phyloP scores from a whole-genome alignment of 495 filamentous ascomycete species.

The Penicillium manginii region DNA sequence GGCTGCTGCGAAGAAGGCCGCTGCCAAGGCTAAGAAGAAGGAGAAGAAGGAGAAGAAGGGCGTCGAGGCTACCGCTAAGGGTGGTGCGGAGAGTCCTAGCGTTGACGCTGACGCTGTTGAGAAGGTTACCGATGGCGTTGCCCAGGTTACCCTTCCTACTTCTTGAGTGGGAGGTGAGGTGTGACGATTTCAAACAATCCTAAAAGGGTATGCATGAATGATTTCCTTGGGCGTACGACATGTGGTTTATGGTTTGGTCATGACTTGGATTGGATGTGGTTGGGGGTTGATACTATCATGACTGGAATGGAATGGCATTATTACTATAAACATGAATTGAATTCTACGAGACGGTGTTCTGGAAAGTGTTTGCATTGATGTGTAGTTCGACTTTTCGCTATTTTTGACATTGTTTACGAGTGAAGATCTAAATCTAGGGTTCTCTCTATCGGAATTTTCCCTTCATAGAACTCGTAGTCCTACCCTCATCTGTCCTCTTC shows the following conservation, averaged over 20 bases:
- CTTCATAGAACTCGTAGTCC: constrained; percentile 16
- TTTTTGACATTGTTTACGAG: constrained; percentile 2
- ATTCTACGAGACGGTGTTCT: constrained; percentile 22
- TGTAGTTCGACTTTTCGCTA: neutral
- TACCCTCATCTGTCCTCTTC: constrained; percentile 56
- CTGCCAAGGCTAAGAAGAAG: constrained; percentile 59
- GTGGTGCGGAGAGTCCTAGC: constrained; percentile 33
- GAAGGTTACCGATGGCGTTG: constrained; percentile 45
- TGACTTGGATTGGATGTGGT: neutral
- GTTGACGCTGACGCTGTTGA: constrained; percentile 39
- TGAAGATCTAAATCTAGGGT: too few relatives aligned
- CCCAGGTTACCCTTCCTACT: constrained; percentile 45
- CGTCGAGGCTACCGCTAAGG: constrained; percentile 43
- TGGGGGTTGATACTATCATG: constrained; percentile 1
- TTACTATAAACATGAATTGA: constrained; percentile 20
- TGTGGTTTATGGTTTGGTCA: neutral
- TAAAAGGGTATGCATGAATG: neutral
- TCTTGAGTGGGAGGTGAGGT: constrained; percentile 23
- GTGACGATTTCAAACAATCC: neutral
- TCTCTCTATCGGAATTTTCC: neutral
- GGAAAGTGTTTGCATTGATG: constrained; percentile 17
- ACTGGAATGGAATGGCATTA: constrained; percentile 6
- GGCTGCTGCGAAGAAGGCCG: constrained; percentile 56
- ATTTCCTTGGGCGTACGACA: neutral
- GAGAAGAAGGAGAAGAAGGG: constrained; percentile 59